Evolutionary conservation across 1,139 yeast genomes (phyloP), one percentile per base, ranked within the genome.

Genomic region (Yamadazyma blattariae): DNA sequence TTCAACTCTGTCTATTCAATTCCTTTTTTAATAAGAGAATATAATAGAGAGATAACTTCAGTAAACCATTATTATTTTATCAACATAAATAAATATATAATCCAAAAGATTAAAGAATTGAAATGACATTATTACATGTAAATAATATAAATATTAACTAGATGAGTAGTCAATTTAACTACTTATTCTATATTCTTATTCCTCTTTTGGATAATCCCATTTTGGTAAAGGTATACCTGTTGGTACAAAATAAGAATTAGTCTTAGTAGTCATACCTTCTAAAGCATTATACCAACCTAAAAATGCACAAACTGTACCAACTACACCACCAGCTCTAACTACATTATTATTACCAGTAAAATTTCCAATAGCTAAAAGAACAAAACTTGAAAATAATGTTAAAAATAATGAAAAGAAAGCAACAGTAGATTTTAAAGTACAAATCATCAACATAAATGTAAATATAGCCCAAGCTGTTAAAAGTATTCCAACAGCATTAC

Each of bases 251-350:
- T 63, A 63, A n/a, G 61, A 49, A 43, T 62, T 62, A 17, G 47
- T 52, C 17, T 38, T 41, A 17, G 42, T 54, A 16, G 63, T 61
- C 15, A 47, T 51, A 37, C 67, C 67, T 5, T 62, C 60, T 35
- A 47, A 57, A 6, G 64, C 72, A 46, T 74, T 74, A 54, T 71
- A 82, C 66, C 82, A 80, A 4, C 86, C 92, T 32, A 74, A 52
- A 27, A 77, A 60, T 7, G 84, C 75, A 13, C 84, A 71, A 30
- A 82, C 52, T 25, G 82, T 61, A 20, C 88, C 86, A 47, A 79
- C 59, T 31, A 78, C 79, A 28, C 90, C 92, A 41, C 87, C 90
- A n/a, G 87, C 88, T 50, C 73, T 75, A 30, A 66, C 62, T 6
- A 71, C 62, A 13, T 63, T 62, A 6, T 61, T 67, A 13, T 63